These are phyloP conservation scores for Mrakiaceae sp. DNA, from an alignment of 1,284 basidiomycete genomes.

Conservation along the genomic window DNA sequence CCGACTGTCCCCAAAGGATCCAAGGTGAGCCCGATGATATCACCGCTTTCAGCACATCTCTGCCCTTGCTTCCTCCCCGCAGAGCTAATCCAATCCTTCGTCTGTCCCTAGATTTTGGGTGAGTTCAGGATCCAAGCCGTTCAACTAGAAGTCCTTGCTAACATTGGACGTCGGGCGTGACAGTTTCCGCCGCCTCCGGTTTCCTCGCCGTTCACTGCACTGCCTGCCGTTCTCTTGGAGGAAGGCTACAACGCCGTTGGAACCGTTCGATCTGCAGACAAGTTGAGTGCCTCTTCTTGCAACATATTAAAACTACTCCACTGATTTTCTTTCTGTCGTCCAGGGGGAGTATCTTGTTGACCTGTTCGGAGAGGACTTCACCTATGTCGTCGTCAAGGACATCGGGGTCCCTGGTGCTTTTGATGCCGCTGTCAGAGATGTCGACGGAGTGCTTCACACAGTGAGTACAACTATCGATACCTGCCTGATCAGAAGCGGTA, in stretches of 20 bases:
- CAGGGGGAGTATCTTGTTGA: too few relatives aligned
- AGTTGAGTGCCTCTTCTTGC: slow-evolving; percentile 13
- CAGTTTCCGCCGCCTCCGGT: slow-evolving; percentile 1
- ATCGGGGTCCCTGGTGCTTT: slow-evolving; percentile 53
- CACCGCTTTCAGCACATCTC: neutral
- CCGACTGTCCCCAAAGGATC: neutral
- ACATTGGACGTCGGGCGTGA: neutral
- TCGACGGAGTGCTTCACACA: slow-evolving; percentile 42
- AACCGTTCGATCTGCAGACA: slow-evolving; percentile 26
- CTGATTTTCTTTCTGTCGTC: neutral
- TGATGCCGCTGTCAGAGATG: slow-evolving; percentile 55
- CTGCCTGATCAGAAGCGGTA: neutral
- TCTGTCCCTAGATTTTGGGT: neutral
- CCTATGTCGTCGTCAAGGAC: slow-evolving; percentile 46
- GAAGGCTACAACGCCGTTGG: slow-evolving; percentile 23
- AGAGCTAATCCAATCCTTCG: neutral
- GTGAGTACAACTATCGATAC: too few relatives aligned
- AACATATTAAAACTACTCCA: neutral
- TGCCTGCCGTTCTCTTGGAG: slow-evolving; percentile 7
- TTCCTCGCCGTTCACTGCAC: slow-evolving; percentile 15
- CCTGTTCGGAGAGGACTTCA: slow-evolving; percentile 30
- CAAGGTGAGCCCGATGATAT: neutral
- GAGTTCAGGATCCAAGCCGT: too few relatives aligned
- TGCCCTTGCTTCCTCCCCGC: neutral
- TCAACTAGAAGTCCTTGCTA: too few relatives aligned